phyloP scores from a whole-genome alignment of 177 flowering plant genomes.

The Vitis hybrid region DNA sequence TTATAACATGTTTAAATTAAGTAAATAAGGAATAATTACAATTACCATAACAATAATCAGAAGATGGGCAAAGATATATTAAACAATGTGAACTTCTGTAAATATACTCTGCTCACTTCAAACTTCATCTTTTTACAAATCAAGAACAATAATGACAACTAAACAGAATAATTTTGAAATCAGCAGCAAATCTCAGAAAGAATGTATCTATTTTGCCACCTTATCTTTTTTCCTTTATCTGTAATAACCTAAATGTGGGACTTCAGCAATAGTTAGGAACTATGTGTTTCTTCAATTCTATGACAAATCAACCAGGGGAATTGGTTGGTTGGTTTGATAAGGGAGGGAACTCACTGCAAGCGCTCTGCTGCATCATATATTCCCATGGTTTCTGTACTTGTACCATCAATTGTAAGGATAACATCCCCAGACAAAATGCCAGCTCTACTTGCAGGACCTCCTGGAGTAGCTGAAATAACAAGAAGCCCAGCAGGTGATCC shows the following conservation, averaged over 20 bases:
- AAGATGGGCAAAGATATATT: background rate
- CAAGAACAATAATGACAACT: too few relatives aligned
- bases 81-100: background rate
- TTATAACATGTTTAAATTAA: background rate
- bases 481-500: conserved; percentile 67
- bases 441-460: conserved; percentile 90
- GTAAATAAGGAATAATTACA: background rate
- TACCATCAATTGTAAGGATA: conserved; percentile 69
- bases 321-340: background rate
- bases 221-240: too few relatives aligned
- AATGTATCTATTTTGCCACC: too few relatives aligned
- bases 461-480: conserved; percentile 87
- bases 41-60: background rate
- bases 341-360: conserved; percentile 64
- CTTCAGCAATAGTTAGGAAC: too few relatives aligned
- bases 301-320: too few relatives aligned
- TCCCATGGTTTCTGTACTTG: conserved; percentile 73
- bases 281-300: too few relatives aligned
- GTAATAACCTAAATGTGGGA: too few relatives aligned
- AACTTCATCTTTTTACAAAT: too few relatives aligned
- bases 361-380: conserved; percentile 95
- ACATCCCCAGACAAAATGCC: conserved; percentile 82
- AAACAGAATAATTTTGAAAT: too few relatives aligned
- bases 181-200: too few relatives aligned
- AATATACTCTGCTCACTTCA: background rate